Base-by-base conservation (phyloP, 495 filamentous ascomycete genomes). In the Penicillium paxilli region DNA sequence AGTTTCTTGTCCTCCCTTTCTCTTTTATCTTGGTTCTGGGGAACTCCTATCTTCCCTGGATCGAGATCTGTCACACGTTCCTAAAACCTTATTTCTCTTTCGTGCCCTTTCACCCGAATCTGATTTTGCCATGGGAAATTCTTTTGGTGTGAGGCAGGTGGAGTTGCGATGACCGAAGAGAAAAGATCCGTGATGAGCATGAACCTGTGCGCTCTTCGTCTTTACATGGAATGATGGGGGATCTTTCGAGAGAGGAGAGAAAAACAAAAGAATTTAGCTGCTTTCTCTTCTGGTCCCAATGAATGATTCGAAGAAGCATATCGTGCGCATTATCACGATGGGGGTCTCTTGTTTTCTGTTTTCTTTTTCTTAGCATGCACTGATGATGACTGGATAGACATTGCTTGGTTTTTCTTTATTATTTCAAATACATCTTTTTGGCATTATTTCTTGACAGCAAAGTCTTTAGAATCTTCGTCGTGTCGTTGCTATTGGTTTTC, bases 311-410 rank as follows among this genome's bases (percentile, higher is more conserved):
- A 38, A 48, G 47, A 24, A 44, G 44, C 44, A 53, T 38, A 16
- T 52, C 24, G 26, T 59, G 50, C 26, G 44, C 40, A 47, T 57
- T 55, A 55, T 47, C 52, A 47, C 26, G 49, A 55, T 52, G 51
- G 37, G 44, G 23, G 35, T 24, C 51, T 38, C 19, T 47, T 30
- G 44, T 21, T 48, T 44, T 46, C 20, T 44, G 49, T 50, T 30
- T 59, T 52, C 45, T 47, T 57, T 50, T 64, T 63, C 46, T 52
- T 58, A 59, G 60, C 64, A 51, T 60, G 60, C 63, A 59, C 63
- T 64, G 61, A 64, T 63, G 60, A 63, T 38, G 58, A 64, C 54
- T 54, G 55, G 57, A 67, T 67, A 67, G 64, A 67, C 64, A 55
- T 64, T 62, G 49, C 54, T 54, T 60, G 44, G 44, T 38, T 56